Evolutionary conservation across 2,329 filamentous ascomycete species (phyloP).

Genomic region (Monosporascus sp.): DNA sequence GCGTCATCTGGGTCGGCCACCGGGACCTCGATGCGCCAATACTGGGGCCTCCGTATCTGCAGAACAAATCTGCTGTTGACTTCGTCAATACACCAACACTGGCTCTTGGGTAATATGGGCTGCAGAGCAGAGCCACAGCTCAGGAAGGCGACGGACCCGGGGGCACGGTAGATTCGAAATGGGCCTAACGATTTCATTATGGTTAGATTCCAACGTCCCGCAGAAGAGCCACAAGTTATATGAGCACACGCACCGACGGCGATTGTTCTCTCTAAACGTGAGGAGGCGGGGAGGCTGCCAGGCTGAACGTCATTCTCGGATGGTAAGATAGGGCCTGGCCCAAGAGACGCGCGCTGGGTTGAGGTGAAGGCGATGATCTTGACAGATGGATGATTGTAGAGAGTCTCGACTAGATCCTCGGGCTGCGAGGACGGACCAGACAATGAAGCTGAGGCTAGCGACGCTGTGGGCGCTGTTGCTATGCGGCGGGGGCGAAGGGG

Average conservation of each 20-base stretch:
- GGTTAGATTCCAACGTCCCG: conserved; percentile 1
- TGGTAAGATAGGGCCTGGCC: conserved; percentile 29
- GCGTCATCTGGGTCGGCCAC: conserved; percentile 58
- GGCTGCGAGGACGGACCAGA: conserved; percentile 8
- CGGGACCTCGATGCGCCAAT: conserved; percentile 86
- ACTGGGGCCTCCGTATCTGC: conserved; percentile 75
- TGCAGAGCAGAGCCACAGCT: conserved; percentile 80
- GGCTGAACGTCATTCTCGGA: conserved; percentile 23
- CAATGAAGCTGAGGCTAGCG: neutral
- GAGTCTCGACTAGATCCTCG: conserved; percentile 53
- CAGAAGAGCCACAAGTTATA: neutral
- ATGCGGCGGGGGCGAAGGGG: neutral
- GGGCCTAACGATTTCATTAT: conserved; percentile 44
- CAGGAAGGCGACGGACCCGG: conserved; percentile 80
- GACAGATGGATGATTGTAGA: conserved; percentile 68
- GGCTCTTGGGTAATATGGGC: conserved; percentile 81
- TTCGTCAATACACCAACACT: conserved; percentile 90
- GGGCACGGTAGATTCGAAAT: conserved; percentile 79
- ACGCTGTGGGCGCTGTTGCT: neutral
- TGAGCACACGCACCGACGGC: conserved; percentile 59
- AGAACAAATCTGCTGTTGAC: conserved; percentile 77
- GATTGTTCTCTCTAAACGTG: conserved; percentile 49
- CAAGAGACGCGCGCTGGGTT: conserved; percentile 17
- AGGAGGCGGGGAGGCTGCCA: conserved; percentile 23
- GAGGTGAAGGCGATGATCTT: conserved; percentile 59